phyloP scores from a whole-genome alignment of 371 early-diverging fungal genomes.

The Nematocida homosporus region DNA sequence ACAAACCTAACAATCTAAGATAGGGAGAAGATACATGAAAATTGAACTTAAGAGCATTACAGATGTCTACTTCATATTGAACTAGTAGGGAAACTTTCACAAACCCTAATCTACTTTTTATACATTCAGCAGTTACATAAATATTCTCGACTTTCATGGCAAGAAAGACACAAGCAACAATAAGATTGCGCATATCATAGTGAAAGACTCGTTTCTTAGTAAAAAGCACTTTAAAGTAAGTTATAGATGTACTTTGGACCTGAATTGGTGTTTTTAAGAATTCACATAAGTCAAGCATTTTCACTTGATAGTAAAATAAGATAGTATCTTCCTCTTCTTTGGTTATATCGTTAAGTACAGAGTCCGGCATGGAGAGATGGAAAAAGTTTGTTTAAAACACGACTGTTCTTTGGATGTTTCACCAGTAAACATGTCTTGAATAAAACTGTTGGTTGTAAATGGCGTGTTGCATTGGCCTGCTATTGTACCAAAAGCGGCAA shows the following conservation, averaged over 20 bases:
- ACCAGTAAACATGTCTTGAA: not conserved
- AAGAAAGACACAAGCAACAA: slow-evolving; percentile 42
- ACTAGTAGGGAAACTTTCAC: slow-evolving; percentile 21
- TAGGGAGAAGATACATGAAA: slow-evolving; percentile 47
- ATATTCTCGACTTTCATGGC: slow-evolving; percentile 53
- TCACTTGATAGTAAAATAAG: slow-evolving; percentile 53
- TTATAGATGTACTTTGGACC: slow-evolving; percentile 48
- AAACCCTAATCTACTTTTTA: slow-evolving; percentile 19
- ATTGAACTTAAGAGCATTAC: slow-evolving; percentile 55
- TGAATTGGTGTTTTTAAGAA: slow-evolving; percentile 46
- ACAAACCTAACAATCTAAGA: slow-evolving; percentile 40
- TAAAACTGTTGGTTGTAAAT: not conserved
- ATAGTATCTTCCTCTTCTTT: slow-evolving; percentile 50
- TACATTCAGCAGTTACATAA: slow-evolving; percentile 22
- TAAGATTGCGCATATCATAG: slow-evolving; percentile 46
- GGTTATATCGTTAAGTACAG: slow-evolving; percentile 30
- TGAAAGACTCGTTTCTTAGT: slow-evolving; percentile 42
- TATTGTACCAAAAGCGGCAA: not conserved
- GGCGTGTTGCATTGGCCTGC: not conserved
- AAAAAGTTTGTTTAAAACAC: slow-evolving; percentile 50
- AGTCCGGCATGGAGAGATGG: slow-evolving; percentile 24
- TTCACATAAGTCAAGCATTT: slow-evolving; percentile 42
- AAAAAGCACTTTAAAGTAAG: slow-evolving; percentile 47
- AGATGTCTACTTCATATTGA: slow-evolving; percentile 48
- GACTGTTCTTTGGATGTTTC: not conserved